Evolutionary conservation across 2,329 filamentous ascomycete species (phyloP).

Genomic region (Arthrobotrys conoides): DNA sequence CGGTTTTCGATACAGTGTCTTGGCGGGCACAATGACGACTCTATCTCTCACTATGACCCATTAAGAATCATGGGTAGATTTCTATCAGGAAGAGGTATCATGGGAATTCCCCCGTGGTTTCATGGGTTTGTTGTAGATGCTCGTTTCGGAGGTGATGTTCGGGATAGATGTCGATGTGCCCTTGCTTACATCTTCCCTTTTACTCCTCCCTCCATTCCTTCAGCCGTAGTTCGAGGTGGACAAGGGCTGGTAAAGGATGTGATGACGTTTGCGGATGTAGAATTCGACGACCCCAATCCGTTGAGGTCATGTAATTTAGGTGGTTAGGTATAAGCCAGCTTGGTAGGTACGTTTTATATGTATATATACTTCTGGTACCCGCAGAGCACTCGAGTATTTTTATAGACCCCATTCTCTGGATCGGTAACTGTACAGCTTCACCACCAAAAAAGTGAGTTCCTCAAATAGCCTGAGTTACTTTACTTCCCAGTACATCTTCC

Average conservation of each 20-base stretch:
- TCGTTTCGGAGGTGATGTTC: constrained; percentile 56
- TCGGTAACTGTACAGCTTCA: background rate
- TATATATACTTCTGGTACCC: background rate
- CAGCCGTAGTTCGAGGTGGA: background rate
- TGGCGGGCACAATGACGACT: constrained; percentile 31
- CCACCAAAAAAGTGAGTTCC: background rate
- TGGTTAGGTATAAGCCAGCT: no score
- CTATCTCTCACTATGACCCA: background rate
- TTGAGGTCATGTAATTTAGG: background rate
- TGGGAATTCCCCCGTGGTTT: background rate
- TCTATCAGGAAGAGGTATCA: background rate
- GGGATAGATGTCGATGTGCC: background rate
- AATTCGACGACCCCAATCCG: constrained; percentile 5
- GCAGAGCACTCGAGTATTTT: no score
- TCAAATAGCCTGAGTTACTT: constrained; percentile 22
- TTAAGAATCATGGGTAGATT: background rate
- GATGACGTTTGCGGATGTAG: constrained; percentile 56
- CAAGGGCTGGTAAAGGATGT: background rate
- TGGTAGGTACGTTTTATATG: background rate
- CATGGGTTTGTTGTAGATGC: constrained; percentile 33
- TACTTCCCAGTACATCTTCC: no score
- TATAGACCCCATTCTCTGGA: background rate
- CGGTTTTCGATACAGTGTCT: constrained; percentile 32
- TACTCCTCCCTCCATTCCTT: background rate
- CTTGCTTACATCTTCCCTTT: background rate